Evolutionary conservation across 1,284 basidiomycete species (phyloP).

Genomic region (Malassezia yamatoensis): DNA sequence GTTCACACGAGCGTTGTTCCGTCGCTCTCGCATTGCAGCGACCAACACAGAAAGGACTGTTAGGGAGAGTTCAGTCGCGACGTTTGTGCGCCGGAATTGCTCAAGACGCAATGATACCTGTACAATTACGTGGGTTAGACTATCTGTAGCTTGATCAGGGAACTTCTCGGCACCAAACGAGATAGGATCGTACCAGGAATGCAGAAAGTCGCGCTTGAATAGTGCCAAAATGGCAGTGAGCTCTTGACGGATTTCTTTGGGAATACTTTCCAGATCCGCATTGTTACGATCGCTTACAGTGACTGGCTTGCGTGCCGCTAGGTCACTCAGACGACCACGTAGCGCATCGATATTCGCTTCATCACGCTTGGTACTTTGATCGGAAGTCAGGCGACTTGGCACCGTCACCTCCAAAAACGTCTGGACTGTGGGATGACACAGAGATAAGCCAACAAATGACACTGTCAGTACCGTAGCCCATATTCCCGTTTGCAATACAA

Average conservation of each 20-base stretch:
- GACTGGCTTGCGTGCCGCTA: background rate
- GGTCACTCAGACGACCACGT: background rate
- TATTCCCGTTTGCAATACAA: conserved; percentile 9
- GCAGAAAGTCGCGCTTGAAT: conserved; percentile 16
- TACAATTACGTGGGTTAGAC: conserved; percentile 6
- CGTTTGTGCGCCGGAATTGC: conserved; percentile 10
- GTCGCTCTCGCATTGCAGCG: conserved; percentile 9
- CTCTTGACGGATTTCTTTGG: conserved; percentile 2
- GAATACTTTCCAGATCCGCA: background rate
- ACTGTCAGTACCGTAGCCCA: background rate
- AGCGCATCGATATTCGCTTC: background rate
- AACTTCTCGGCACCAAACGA: conserved; percentile 12
- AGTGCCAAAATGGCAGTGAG: conserved; percentile 5
- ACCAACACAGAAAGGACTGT: conserved; percentile 12
- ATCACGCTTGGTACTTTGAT: conserved; percentile 2
- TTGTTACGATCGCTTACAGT: background rate
- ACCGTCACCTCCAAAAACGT: conserved; percentile 11
- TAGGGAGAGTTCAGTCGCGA: conserved; percentile 17
- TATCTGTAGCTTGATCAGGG: conserved; percentile 8
- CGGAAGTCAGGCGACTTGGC: background rate
- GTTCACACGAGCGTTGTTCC: background rate
- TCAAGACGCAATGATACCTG: conserved; percentile 7
- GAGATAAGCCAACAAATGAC: background rate
- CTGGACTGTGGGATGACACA: conserved; percentile 12
- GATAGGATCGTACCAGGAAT: conserved; percentile 18